Conservation (phyloP, 164 flowering plant species). For the Vitis amurensis region DNA sequence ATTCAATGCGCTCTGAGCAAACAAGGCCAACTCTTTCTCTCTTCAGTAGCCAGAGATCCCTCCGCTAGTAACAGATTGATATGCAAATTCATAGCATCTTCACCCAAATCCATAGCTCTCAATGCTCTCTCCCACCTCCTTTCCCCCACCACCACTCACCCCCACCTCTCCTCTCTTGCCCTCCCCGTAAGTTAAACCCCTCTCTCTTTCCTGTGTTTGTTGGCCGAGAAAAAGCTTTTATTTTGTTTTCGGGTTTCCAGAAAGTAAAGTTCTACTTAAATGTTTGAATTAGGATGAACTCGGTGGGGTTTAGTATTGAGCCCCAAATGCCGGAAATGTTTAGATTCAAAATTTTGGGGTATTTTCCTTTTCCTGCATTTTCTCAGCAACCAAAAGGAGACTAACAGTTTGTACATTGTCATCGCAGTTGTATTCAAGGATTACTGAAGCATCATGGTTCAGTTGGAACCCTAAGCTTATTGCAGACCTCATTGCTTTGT, state of each 20-base stretch:
- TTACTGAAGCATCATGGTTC: slow-evolving; percentile 69
- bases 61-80: slow-evolving; percentile 42
- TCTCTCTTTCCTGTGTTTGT: slow-evolving; percentile 5
- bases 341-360: too few relatives aligned
- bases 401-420: not conserved
- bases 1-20: slow-evolving; percentile 31
- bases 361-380: not conserved
- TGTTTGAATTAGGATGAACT: too few relatives aligned
- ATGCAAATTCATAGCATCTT: slow-evolving; percentile 60
- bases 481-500: slow-evolving; percentile 53
- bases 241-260: too few relatives aligned
- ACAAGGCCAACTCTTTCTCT: slow-evolving; percentile 57
- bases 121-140: slow-evolving; percentile 66
- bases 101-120: slow-evolving; percentile 60
- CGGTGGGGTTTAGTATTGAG: too few relatives aligned
- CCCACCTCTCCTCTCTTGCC: slow-evolving; percentile 50
- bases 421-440: slow-evolving; percentile 57
- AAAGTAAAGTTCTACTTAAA: too few relatives aligned
- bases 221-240: not conserved
- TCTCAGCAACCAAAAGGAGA: too few relatives aligned
- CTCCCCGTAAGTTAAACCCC: slow-evolving; percentile 51
- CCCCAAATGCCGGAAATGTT: too few relatives aligned
- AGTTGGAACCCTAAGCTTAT: slow-evolving; percentile 67
- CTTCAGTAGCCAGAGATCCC: slow-evolving; percentile 40
- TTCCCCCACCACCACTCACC: slow-evolving; percentile 40